These are phyloP conservation scores for Rhizophora mangle DNA, from an alignment of 345 rosid genomes.

Conservation along the genomic window DNA sequence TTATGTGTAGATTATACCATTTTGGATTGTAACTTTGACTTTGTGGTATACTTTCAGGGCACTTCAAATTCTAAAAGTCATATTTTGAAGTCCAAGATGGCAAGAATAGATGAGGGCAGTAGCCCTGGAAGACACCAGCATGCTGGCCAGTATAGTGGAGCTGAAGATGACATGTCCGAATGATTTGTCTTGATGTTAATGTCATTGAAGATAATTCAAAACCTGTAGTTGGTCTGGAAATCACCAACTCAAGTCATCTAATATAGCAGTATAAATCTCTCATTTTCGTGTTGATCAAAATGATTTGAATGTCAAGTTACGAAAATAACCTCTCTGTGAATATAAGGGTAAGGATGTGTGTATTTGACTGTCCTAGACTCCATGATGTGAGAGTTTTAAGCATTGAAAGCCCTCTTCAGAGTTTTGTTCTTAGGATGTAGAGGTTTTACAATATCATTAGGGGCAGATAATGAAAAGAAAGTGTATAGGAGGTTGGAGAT, in stretches of 20 bases:
- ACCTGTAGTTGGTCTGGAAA: neutral
- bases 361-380: no score
- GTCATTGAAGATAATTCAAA: neutral
- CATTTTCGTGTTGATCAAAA: neutral
- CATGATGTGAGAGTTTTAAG: no score
- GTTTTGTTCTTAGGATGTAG: neutral
- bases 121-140: slow-evolving; percentile 49
- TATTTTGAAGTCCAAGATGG: slow-evolving; percentile 45
- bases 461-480: slow-evolving; percentile 5
- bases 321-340: no score
- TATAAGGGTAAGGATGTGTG: no score
- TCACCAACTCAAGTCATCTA: neutral
- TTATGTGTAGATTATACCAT: neutral
- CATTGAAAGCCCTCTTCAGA: neutral
- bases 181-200: slow-evolving; percentile 28
- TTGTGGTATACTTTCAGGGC: slow-evolving; percentile 38
- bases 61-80: slow-evolving; percentile 46
- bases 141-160: slow-evolving; percentile 52
- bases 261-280: neutral
- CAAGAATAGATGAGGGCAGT: slow-evolving; percentile 41
- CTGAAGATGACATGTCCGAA: slow-evolving; percentile 73
- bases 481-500: neutral
- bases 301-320: no score
- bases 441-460: slow-evolving; percentile 5
- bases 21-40: slow-evolving; percentile 8